Base-by-base conservation (phyloP, 345 rosid species). In the Zanthoxylum bungeanum region DNA sequence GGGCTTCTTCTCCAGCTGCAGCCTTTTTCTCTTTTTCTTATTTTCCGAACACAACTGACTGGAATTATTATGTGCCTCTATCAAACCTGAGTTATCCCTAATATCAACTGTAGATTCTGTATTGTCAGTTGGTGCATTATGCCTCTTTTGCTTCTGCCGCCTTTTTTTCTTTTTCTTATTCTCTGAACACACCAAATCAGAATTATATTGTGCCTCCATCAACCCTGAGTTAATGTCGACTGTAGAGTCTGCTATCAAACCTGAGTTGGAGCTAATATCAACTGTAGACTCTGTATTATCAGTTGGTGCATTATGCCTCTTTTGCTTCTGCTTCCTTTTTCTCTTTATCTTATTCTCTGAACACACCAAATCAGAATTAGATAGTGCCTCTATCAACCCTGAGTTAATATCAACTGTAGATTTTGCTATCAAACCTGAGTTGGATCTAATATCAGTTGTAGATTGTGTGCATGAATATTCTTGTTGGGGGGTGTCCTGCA, bases 21-120 rank as follows among this genome's bases (percentile, higher is more conserved):
- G 37, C 69, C 14, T 74, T 53, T 50, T 77, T 22, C 39, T 73
- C 56, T 65, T 69, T 55, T 1, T 73, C 46, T 69, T 78, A 9
- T 33, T 51, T 44, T 66, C n/a, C 8, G 75, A 60, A 63, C 53
- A 21, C 67, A 11, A 59, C 33, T 36, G 17, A 46, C 66, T 65
- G 33, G 70, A 62, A 44, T 66, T 60, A 14, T 58, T 49, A 28
- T 50, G 59, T 36, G 64, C 27, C 44, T 62, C 60, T 40, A 25
- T 37, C 17, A 30, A 9, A 56, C 27, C 68, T 28, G 57, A 57
- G 27, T 31, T 65, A 7, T 30, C 16, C 52, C 63, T 33, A 52
- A 8, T 4, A 9, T 24, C 78, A 16, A 47, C 52, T 10, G 36
- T 19, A 64, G 68, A 24, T 22, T 73, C 66, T 10, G 53, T 22